Conservation (phyloP, 2,329 filamentous ascomycete genomes). For the Nothophoma quercina region DNA sequence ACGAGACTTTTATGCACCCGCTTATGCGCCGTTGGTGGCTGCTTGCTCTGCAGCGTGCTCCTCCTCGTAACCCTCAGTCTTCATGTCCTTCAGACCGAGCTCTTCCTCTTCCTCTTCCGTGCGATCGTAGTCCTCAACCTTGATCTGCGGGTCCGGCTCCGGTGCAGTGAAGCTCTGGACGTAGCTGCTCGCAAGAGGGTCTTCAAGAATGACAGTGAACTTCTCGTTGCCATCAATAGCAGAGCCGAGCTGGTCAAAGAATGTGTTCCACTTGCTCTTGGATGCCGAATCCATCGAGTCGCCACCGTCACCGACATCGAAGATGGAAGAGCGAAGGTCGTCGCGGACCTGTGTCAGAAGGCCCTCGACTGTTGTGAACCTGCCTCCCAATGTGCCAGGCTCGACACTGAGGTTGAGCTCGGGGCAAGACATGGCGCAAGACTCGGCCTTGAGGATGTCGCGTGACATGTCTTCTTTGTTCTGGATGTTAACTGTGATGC, state of each 20-base stretch:
- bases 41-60: slow-evolving; percentile 37
- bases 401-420: slow-evolving; percentile 89
- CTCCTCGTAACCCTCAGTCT: slow-evolving; percentile 83
- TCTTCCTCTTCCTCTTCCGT: slow-evolving; percentile 95
- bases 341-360: slow-evolving; percentile 90
- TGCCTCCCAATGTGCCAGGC: slow-evolving; percentile 90
- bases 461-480: slow-evolving; percentile 77
- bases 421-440: slow-evolving; percentile 83
- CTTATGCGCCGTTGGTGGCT: neutral
- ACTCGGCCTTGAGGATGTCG: slow-evolving; percentile 96
- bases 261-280: slow-evolving; percentile 76
- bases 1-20: slow-evolving; percentile 2
- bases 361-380: slow-evolving; percentile 97
- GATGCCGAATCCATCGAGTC: slow-evolving; percentile 76
- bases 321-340: slow-evolving; percentile 88
- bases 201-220: slow-evolving; percentile 84
- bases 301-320: slow-evolving; percentile 76
- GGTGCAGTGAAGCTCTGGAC: slow-evolving; percentile 85
- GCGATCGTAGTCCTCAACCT: slow-evolving; percentile 80
- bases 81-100: slow-evolving; percentile 89
- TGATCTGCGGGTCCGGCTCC: slow-evolving; percentile 84
- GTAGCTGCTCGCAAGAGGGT: slow-evolving; percentile 91
- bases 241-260: slow-evolving; percentile 78
- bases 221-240: slow-evolving; percentile 82
- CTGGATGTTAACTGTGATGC: slow-evolving; percentile 78